Conservation (phyloP, 2,329 filamentous ascomycete species). For the Penicillium sp. region DNA sequence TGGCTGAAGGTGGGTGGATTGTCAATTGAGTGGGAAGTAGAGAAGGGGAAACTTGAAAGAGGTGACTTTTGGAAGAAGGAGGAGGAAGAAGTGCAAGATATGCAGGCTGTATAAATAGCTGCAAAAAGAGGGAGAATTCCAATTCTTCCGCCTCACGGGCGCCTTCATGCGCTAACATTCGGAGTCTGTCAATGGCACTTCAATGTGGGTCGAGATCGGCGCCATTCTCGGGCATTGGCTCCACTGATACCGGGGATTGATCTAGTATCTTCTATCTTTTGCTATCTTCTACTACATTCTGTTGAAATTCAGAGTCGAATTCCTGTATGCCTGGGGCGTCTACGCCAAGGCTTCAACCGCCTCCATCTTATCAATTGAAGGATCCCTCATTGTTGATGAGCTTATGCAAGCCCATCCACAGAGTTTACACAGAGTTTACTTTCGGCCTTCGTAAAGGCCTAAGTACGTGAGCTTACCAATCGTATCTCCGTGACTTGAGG, state of each 20-base stretch:
- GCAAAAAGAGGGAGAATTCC: not conserved
- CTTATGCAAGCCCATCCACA: too few relatives aligned
- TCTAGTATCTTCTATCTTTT: not conserved
- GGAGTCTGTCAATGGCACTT: not conserved
- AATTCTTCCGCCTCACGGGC: not conserved
- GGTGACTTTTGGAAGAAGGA: not conserved
- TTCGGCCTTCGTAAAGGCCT: too few relatives aligned
- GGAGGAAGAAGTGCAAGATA: not conserved
- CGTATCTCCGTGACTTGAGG: too few relatives aligned
- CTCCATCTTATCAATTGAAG: too few relatives aligned
- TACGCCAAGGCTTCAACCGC: too few relatives aligned
- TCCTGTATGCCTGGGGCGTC: too few relatives aligned
- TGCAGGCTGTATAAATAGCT: slow-evolving; percentile 1
- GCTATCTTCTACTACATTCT: not conserved
- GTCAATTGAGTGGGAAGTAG: not conserved
- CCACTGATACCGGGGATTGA: not conserved
- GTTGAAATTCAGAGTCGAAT: too few relatives aligned
- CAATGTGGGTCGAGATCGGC: slow-evolving; percentile 4
- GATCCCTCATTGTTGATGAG: too few relatives aligned
- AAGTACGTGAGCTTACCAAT: too few relatives aligned
- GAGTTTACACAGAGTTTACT: too few relatives aligned
- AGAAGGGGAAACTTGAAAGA: not conserved
- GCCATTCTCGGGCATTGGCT: not conserved
- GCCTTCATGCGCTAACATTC: not conserved
- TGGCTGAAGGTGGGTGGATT: not conserved